Base-by-base conservation (phyloP, 345 rosid genomes). In the Toxicodendron radicans region DNA sequence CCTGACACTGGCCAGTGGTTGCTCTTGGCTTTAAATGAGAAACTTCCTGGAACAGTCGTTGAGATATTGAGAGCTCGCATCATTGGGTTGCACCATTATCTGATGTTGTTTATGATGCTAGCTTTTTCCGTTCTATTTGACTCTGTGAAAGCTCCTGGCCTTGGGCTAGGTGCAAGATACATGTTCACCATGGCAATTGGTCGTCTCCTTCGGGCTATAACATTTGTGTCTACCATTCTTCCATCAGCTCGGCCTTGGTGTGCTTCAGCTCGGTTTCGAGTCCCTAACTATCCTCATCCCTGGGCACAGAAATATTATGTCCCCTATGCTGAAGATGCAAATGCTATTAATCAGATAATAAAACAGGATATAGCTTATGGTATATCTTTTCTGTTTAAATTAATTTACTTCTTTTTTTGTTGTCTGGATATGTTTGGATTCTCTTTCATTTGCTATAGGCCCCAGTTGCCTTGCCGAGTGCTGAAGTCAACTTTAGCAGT, bases 211-310 rank as follows among this genome's bases (percentile, higher is more conserved):
- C 90, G 97, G 71, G 91, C 99, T 58, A 82, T 95, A 78, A 87
- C 91, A 66, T 95, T 95, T 72, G 83, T 82, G 23, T 91, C 99
- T 12, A 95, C 99, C 20, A 91, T 92, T 80, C 83, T 95, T 59
- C 99, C 97, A 70, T 95, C 99, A 75, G 88, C 97, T 48, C 83
- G 97, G 60, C 97, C 99, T 45, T 92, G 99, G 99, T 95, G 99
- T 70, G 97, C 95, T 76, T 75, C 85, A 43, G 60, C 88, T 18
- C 91, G 99, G 62, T 95, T 84, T 79, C 73, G 56, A 24, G 85
- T 90, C 11, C 97, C 97, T 18, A 68, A 87, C 53, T 80, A 95
- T 61, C 99, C 97, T 76, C 97, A 95, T 84, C 75, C 5, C 8
- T 95, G 97, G 99, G 92, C 89, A 49, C 99, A 92, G 79, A 95